Base-by-base conservation (phyloP, 257 asterid species). In the Capsicum rhomboideum region DNA sequence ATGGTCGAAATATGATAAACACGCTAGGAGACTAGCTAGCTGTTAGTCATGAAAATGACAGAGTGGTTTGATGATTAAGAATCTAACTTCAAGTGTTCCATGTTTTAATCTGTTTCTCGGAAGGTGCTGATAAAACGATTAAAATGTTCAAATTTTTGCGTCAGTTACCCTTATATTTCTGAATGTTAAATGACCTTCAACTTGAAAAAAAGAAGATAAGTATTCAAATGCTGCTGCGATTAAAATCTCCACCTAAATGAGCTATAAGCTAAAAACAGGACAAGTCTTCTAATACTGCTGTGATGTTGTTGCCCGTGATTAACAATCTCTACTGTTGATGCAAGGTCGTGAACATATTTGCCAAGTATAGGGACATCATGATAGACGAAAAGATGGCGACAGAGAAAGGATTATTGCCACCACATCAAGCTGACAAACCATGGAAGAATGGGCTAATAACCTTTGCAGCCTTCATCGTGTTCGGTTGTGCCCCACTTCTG, bases 371-470 rank as follows among this genome's bases (percentile, higher is more conserved):
- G 0, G 91, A 90, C 59, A 86, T 92, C 67, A 82, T 91, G 54
- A 89, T 92, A 23, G 90, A 86, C 0, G 95, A 92, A 58, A 92
- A 91, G 78, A 78, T 92, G 93, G 91, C 82, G 4, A 75, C 89
- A 0, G 89, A 87, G 52, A 92, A 89, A 72, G 94, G 91, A 61
- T 82, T 86, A 80, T 56, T 87, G 66, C 85, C 93, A 2, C 88
- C 92, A 3, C 93, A 87, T 49, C 53, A 90, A 16, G 40, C 89
- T 8, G 89, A 87, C n/a, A 88, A 90, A 89, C 94, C 96, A 4
- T 91, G 95, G 96, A 92, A 93, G 88, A 91, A 89, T 23, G 96
- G 94, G 0, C 69, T 90, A 2, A 89, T 92, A 6, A 92, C 97
- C 0, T 89, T 92, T 17, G 80, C 64, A 0, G 94, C 97, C 0